Percentiles rank a stretch among this genome's conserved stretches.
phyloP scores from a whole-genome alignment of 148 eudicot genomes.

The Fagopyrum esculentum region DNA sequence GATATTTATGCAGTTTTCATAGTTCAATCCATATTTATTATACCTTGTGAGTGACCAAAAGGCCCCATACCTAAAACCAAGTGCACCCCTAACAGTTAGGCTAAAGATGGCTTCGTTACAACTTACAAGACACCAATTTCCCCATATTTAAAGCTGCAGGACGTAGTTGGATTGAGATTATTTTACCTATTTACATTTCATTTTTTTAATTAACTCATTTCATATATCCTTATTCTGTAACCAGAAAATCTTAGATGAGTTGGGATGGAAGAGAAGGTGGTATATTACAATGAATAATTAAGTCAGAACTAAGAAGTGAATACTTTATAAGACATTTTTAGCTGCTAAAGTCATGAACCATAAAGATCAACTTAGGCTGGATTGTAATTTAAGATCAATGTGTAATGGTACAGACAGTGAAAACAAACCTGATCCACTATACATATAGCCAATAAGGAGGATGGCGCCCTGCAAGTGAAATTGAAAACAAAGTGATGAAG shows the following conservation, averaged over 20 bases:
- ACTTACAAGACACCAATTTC: background rate
- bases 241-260: background rate
- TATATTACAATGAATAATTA: background rate
- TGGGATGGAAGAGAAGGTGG: background rate
- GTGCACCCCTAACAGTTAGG: background rate
- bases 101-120: background rate
- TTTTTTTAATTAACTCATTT: background rate
- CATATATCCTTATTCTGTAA: background rate
- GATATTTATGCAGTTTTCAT: background rate
- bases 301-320: background rate
- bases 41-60: background rate
- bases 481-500: conserved; percentile 3
- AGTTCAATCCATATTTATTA: conserved; percentile 4
- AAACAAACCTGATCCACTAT: conserved; percentile 78
- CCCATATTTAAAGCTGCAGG: background rate
- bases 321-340: background rate
- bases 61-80: background rate
- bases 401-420: conserved; percentile 3
- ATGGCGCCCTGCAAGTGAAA: conserved; percentile 61
- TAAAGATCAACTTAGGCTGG: background rate
- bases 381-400: background rate
- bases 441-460: conserved; percentile 69
- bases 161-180: background rate
- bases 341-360: background rate
- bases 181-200: background rate